Evolutionary conservation across 768 basidiomycete species (phyloP), one percentile per base, ranked within the genome.

Genomic region (Botryobasidium botryosum): DNA sequence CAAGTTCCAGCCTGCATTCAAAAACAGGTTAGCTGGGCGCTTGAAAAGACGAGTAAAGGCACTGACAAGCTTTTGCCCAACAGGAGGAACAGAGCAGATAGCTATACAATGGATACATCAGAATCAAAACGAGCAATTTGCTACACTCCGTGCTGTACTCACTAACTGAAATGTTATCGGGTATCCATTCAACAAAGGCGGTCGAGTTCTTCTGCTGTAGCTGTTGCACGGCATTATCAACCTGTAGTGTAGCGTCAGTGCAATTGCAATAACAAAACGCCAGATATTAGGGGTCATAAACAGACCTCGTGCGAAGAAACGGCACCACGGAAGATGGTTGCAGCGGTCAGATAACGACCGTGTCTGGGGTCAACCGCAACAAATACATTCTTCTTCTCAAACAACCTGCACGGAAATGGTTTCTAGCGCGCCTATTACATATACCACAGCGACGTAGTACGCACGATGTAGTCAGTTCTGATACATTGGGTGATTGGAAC

Each of bases 301-400:
- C n/a, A n/a, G 20, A 84, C 85, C 62, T 88, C 88, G 56, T 75
- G 69, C 17, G 81, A 84, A 31, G 80, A 68, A 27, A 91, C 67
- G 35, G 77, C 72, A 26, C 86, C 88, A 46, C 88, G 74, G 72
- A 84, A 90, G 48, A 87, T 86, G 4, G 77, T 78, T 3, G 85
- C 83, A 6, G 82, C 81, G 0, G 88, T 90, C 32, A 92, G 64
- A 61, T 85, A 91, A 35, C 81, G 81, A 23, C 85, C 80, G 57
- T 73, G 70, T 37, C 74, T 68, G 20, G 88, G 82, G 59, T 90
- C 79, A 50, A 76, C 79, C 13, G 83, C 88, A 6, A 85, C 84
- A 21, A 92, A 69, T 4, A 85, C 59, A 60, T 81, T 87, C 55
- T 69, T 71, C 48, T 76, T 75, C 52, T 88, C 80, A 55, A 92